These are phyloP conservation scores for Silene noctiflora DNA, from an alignment of 179 eudicot genomes.

Conservation along the genomic window DNA sequence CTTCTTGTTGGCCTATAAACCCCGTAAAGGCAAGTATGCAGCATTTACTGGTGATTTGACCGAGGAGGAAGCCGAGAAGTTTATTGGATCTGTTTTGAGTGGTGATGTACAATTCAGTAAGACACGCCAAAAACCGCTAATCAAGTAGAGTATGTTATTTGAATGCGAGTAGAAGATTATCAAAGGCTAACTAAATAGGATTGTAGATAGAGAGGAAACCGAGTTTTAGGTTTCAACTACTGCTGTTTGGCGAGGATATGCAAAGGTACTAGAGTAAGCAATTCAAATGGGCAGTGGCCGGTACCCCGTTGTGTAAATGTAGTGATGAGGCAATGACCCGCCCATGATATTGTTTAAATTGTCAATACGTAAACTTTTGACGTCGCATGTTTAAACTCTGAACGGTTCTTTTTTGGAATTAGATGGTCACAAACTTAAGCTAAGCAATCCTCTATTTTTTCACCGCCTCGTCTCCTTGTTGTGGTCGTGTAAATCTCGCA, in stretches of 20 bases:
- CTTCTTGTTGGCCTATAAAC: slow-evolving; percentile 79
- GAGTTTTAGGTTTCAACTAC: not conserved
- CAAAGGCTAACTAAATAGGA: too few species aligned
- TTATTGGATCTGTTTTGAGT: slow-evolving; percentile 70
- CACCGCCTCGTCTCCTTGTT: too few species aligned
- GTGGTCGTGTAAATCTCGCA: too few species aligned
- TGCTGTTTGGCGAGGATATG: not conserved
- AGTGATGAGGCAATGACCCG: not conserved
- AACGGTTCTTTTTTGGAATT: too few species aligned
- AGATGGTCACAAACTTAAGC: too few species aligned
- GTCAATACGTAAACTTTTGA: too few species aligned
- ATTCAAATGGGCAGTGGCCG: not conserved
- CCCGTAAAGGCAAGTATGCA: slow-evolving; percentile 71
- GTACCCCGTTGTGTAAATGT: not conserved
- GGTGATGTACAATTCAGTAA: slow-evolving; percentile 79
- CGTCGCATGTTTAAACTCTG: too few species aligned
- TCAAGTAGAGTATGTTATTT: slow-evolving; percentile 22
- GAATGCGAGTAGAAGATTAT: not conserved
- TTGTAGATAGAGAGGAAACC: too few species aligned
- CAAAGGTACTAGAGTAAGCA: not conserved
- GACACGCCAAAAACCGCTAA: slow-evolving; percentile 51
- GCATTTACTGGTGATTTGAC: slow-evolving; percentile 41
- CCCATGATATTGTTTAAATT: not conserved
- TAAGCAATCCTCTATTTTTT: too few species aligned
- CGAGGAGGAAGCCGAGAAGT: slow-evolving; percentile 62